These are phyloP conservation scores for Acanthochlamys bracteata DNA, from an alignment of 106 monocot species.

Conservation along the genomic window DNA sequence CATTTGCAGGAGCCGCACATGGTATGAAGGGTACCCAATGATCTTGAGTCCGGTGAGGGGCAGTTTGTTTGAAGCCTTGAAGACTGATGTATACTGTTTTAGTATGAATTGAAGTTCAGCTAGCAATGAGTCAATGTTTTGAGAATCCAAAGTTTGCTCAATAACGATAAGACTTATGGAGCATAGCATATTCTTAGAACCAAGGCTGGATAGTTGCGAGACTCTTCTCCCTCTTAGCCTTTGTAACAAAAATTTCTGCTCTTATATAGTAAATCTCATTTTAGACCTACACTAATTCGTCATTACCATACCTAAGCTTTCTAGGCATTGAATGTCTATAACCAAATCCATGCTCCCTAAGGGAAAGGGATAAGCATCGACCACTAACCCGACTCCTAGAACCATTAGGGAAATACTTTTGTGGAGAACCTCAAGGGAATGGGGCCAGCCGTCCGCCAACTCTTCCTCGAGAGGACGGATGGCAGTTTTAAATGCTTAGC, in stretches of 20 bases:
- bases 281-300: neutral
- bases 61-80: neutral
- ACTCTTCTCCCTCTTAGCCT: neutral
- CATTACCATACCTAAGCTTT: neutral
- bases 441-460: neutral
- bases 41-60: neutral
- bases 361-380: neutral
- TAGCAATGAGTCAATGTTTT: too few relatives aligned
- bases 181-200: neutral
- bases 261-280: neutral
- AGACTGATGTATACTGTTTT: neutral
- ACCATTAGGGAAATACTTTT: neutral
- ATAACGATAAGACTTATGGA: neutral
- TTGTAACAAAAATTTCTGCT: neutral
- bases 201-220: neutral
- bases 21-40: neutral
- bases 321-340: neutral
- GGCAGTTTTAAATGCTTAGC: neutral
- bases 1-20: neutral
- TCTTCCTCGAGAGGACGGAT: neutral
- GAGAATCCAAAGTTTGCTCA: too few relatives aligned
- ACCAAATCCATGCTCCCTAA: neutral
- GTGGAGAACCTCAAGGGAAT: neutral
- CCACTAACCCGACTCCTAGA: neutral
- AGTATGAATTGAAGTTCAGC: neutral